phyloP scores from a whole-genome alignment of 768 basidiomycete species.

The Rhodosporidiobolus odoratus region DNA sequence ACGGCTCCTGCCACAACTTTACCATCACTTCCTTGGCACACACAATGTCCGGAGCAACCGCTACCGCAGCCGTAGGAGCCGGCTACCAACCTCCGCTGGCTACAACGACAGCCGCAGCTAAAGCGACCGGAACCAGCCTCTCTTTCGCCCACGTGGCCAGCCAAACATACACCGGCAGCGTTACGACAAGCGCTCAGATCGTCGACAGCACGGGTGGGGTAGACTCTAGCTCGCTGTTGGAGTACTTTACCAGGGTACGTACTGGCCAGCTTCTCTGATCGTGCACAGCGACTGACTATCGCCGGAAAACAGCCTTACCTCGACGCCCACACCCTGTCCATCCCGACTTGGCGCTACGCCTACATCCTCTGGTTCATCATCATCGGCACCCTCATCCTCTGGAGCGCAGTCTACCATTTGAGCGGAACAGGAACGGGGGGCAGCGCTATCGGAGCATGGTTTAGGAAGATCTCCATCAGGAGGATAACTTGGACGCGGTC shows the following conservation, averaged over 20 bases:
- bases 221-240: slow-evolving; percentile 16
- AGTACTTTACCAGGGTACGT: slow-evolving; percentile 15
- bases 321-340: slow-evolving; percentile 56
- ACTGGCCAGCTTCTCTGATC: no score
- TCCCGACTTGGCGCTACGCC: slow-evolving; percentile 55
- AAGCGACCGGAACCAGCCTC: neutral
- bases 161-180: neutral
- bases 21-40: no score
- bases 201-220: slow-evolving; percentile 14
- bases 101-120: neutral
- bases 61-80: no score
- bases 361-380: slow-evolving; percentile 61
- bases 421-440: slow-evolving; percentile 17
- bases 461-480: slow-evolving; percentile 34
- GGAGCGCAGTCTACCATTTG: slow-evolving; percentile 49
- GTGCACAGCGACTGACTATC: no score
- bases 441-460: slow-evolving; percentile 32
- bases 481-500: slow-evolving; percentile 26
- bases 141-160: neutral
- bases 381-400: slow-evolving; percentile 50
- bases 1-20: no score
- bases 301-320: slow-evolving; percentile 53
- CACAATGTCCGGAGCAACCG: no score
- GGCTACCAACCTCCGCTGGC: neutral
- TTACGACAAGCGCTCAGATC: neutral